Percentiles rank a stretch among this genome's conserved stretches.
Evolutionary conservation across 108 stramenopile species (phyloP).

Genomic region (Conticribra guillardii): DNA sequence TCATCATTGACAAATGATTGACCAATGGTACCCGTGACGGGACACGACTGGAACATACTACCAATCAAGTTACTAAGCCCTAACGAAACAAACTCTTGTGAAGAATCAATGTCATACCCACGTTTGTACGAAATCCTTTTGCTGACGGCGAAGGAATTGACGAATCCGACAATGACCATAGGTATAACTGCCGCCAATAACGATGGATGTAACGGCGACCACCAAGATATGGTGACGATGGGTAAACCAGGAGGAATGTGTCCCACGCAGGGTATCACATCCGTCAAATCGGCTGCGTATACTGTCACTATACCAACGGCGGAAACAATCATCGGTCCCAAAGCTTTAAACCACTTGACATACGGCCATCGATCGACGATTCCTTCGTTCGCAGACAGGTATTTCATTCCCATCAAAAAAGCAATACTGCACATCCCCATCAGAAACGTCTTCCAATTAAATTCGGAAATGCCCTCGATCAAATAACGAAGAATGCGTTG

Average conservation of each 20-base stretch:
- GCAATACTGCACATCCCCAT: conserved; percentile 50
- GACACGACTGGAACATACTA: conserved; percentile 65
- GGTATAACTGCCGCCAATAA: conserved; percentile 42
- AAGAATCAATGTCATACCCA: conserved; percentile 76
- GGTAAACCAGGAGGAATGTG: conserved; percentile 73
- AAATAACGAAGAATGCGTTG: conserved; percentile 54
- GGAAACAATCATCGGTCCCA: conserved; percentile 59
- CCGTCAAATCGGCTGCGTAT: conserved; percentile 34
- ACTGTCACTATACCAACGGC: conserved; percentile 50
- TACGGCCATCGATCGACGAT: conserved; percentile 42
- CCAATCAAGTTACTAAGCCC: conserved; percentile 78
- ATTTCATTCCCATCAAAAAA: conserved; percentile 46
- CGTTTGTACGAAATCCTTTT: conserved; percentile 69
- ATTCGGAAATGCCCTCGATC: conserved; percentile 49
- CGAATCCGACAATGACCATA: conserved; percentile 75
- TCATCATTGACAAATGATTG: conserved; percentile 83
- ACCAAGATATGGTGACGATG: conserved; percentile 41
- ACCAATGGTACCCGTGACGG: conserved; percentile 73
- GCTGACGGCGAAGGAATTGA: conserved; percentile 85
- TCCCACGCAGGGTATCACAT: conserved; percentile 69
- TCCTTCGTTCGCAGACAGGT: conserved; percentile 31
- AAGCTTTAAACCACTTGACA: conserved; percentile 47
- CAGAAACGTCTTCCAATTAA: conserved; percentile 66
- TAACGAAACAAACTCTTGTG: conserved; percentile 77
- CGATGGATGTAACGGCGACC: too few relatives aligned